Conservation (phyloP, 768 basidiomycete species). For the Guyanaporus albipodus region DNA sequence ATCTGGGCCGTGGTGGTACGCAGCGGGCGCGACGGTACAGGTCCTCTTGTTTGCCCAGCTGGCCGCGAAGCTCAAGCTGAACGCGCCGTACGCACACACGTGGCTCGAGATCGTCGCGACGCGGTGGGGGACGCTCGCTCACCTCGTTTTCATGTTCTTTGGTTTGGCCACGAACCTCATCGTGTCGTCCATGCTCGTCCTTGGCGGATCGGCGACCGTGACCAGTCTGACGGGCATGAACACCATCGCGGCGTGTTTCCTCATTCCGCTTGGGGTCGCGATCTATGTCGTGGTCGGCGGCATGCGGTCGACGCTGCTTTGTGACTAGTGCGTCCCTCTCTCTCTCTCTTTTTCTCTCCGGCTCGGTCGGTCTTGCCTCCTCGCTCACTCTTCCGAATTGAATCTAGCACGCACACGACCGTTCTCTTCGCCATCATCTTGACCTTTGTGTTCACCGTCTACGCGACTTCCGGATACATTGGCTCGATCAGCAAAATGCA, state of each 20-base stretch:
- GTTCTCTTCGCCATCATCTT: conserved; percentile 87
- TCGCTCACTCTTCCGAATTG: background rate
- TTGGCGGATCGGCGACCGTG: conserved; percentile 85
- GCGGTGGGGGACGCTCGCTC: conserved; percentile 78
- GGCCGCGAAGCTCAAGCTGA: conserved; percentile 87
- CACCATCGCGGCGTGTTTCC: conserved; percentile 87
- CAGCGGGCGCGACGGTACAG: conserved; percentile 83
- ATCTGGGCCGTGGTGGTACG: conserved; percentile 89
- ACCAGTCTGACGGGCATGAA: conserved; percentile 85
- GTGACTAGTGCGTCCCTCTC: conserved; percentile 84
- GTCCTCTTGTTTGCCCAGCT: conserved; percentile 90
- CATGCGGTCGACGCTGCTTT: conserved; percentile 81
- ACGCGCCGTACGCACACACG: conserved; percentile 85
- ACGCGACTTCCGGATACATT: conserved; percentile 73
- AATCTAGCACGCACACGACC: conserved; percentile 72
- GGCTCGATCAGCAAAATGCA: conserved; percentile 80
- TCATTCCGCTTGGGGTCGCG: conserved; percentile 83
- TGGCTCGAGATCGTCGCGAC: conserved; percentile 82
- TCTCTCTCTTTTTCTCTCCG: background rate
- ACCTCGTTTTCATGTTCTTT: conserved; percentile 86
- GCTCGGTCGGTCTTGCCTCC: background rate
- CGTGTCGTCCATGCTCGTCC: conserved; percentile 81
- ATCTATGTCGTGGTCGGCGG: conserved; percentile 87
- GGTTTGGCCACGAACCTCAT: conserved; percentile 91
- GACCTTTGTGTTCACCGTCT: conserved; percentile 72